These are phyloP conservation scores for Phellinidium pouzarii DNA, from an alignment of 1,284 basidiomycete species.

Conservation along the genomic window DNA sequence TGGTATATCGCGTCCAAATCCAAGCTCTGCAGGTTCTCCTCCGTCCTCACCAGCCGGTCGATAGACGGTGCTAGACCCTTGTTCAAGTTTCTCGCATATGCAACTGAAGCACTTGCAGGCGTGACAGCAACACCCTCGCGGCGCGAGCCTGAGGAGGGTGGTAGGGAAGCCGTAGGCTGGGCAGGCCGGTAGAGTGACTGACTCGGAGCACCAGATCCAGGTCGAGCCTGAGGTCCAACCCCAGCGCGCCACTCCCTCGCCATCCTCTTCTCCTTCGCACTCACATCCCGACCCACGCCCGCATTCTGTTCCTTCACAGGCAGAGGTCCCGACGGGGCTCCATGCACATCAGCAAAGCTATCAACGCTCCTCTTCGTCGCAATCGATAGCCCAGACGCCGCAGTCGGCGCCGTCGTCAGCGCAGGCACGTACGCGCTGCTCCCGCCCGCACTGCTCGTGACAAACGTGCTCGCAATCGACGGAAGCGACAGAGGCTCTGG, in stretches of 20 bases:
- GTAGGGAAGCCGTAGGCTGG: not conserved
- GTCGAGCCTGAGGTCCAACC: too few relatives aligned
- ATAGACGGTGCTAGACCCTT: conserved; percentile 4
- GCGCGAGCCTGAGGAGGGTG: not conserved
- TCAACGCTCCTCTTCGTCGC: conserved; percentile 3
- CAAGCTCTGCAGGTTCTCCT: not conserved
- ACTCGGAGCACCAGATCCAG: not conserved
- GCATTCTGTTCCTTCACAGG: not conserved
- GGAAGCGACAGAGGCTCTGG: conserved; percentile 16
- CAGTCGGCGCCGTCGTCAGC: conserved; percentile 14
- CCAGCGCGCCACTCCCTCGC: conserved; percentile 17
- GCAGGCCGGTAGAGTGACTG: conserved; percentile 2
- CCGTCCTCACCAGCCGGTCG: not conserved
- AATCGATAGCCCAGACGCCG: conserved; percentile 11
- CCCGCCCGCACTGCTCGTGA: conserved; percentile 6
- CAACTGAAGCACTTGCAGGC: not conserved
- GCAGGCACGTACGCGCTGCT: conserved; percentile 11
- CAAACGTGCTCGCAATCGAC: conserved; percentile 15
- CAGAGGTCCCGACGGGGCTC: not conserved
- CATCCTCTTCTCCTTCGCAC: conserved; percentile 13
- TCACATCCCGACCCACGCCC: not conserved
- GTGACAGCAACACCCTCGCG: too few relatives aligned
- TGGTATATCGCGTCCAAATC: conserved; percentile 12
- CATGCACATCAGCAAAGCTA: not conserved
- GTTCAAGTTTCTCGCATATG: conserved; percentile 15